Evolutionary conservation across 371 early-diverging fungal species (phyloP).

Genomic region (Coemansia sp.): DNA sequence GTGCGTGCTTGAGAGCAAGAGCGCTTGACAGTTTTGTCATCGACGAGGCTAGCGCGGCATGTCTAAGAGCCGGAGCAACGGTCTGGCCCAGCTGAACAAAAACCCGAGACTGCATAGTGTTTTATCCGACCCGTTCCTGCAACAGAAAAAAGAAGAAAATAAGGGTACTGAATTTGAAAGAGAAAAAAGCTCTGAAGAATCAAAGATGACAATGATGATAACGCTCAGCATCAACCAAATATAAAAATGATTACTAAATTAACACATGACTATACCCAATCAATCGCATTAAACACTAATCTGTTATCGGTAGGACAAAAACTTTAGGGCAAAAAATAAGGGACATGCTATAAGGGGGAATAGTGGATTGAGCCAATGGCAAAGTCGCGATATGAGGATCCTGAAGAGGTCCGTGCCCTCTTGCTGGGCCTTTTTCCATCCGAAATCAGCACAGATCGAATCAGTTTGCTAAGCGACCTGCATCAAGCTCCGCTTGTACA

Average conservation of each 20-base stretch:
- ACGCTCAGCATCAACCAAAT: too few species aligned
- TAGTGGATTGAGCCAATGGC: neutral
- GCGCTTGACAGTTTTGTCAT: slow-evolving; percentile 27
- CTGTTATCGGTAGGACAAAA: too few species aligned
- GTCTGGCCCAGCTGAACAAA: slow-evolving; percentile 40
- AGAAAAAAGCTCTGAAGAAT: neutral
- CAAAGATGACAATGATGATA: too few species aligned
- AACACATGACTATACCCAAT: too few species aligned
- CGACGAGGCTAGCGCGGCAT: slow-evolving; percentile 20
- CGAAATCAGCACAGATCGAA: neutral
- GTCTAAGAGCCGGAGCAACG: slow-evolving; percentile 36
- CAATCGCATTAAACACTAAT: too few species aligned
- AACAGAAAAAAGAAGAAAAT: slow-evolving; percentile 1
- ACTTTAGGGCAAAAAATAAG: neutral
- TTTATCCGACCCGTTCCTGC: neutral
- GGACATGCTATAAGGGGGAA: neutral
- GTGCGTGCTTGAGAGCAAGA: slow-evolving; percentile 33
- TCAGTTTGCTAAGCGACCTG: slow-evolving; percentile 6
- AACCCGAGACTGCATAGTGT: slow-evolving; percentile 41
- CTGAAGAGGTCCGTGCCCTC: neutral
- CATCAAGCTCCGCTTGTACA: slow-evolving; percentile 52
- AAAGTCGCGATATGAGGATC: neutral
- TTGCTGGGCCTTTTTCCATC: neutral
- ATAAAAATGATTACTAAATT: neutral
- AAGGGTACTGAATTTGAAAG: neutral